A percentile compares a stretch with the other conserved stretches of the same genome.
Evolutionary conservation across 164 flowering plant genomes (phyloP).

Genomic region (Echeveria elegans): DNA sequence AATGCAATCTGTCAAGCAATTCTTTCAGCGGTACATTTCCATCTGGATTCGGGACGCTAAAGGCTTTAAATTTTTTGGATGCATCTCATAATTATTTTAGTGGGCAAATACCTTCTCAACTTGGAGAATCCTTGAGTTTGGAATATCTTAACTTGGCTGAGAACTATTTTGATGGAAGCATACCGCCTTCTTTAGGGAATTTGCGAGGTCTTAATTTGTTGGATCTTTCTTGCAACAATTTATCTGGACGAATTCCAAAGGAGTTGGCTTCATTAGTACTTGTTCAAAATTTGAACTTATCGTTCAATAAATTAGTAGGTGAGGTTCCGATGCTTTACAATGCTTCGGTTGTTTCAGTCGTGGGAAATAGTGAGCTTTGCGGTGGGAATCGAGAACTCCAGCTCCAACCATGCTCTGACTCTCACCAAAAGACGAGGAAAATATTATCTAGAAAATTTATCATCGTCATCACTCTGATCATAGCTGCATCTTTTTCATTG

Average conservation of each 20-base stretch:
- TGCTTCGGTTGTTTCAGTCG: neutral
- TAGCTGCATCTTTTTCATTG: neutral
- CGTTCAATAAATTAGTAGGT: neutral
- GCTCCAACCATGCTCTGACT: neutral
- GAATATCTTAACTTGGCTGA: neutral
- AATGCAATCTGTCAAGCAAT: neutral
- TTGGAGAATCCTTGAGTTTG: neutral
- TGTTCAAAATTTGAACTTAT: neutral
- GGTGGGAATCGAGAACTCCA: constrained; percentile 1
- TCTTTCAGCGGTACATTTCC: neutral
- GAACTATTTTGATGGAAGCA: neutral
- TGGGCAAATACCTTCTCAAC: neutral
- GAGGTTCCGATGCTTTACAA: neutral
- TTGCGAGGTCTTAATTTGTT: neutral
- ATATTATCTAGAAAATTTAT: neutral
- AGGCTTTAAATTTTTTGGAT: neutral
- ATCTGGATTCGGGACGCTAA: neutral
- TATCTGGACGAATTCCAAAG: neutral
- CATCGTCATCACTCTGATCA: neutral
- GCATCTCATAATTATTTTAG: neutral
- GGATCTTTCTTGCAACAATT: neutral
- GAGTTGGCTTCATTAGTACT: neutral
- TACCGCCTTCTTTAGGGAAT: neutral
- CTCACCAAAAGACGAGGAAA: neutral
- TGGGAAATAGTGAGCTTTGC: neutral